phyloP scores from a whole-genome alignment of 805 yeast species.

The Metschnikowia bowlesiae region DNA sequence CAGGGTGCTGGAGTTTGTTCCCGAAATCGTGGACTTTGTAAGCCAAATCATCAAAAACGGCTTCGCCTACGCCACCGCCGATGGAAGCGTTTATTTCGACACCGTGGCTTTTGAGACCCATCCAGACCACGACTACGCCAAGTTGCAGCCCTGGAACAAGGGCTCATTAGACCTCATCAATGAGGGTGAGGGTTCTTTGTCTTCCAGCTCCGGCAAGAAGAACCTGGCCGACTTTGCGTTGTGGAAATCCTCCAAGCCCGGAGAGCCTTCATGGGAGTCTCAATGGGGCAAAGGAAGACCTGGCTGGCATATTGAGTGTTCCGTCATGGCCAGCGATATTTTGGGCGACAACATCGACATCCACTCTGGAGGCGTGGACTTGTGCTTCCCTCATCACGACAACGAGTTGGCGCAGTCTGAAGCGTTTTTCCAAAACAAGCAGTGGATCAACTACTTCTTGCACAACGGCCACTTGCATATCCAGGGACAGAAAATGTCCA shows the following conservation, averaged over 20 bases:
- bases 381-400: constrained; percentile 98
- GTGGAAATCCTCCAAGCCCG: constrained; percentile 95
- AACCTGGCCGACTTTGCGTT: constrained; percentile 87
- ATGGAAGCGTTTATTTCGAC: constrained; percentile 96
- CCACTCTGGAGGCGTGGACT: constrained; percentile 95
- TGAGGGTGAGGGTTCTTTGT: constrained; percentile 91
- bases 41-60: constrained; percentile 71
- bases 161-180: constrained; percentile 79
- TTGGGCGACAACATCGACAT: constrained; percentile 83
- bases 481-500: constrained; percentile 98
- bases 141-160: constrained; percentile 97
- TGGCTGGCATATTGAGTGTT: constrained; percentile 99
- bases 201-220: constrained; percentile 53
- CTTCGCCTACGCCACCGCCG: constrained; percentile 75
- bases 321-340: constrained; percentile 94
- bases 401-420: constrained; percentile 97
- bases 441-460: constrained; percentile 95
- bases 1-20: constrained; percentile 91
- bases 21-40: constrained; percentile 83
- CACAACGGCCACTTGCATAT: constrained; percentile 98
- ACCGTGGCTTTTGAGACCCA: constrained; percentile 73
- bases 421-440: constrained; percentile 81
- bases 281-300: constrained; percentile 98
- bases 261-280: constrained; percentile 94
- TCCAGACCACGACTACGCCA: constrained; percentile 81